Evolutionary conservation across 345 rosid genomes (phyloP).

Genomic region (Streptanthus diversifolius): DNA sequence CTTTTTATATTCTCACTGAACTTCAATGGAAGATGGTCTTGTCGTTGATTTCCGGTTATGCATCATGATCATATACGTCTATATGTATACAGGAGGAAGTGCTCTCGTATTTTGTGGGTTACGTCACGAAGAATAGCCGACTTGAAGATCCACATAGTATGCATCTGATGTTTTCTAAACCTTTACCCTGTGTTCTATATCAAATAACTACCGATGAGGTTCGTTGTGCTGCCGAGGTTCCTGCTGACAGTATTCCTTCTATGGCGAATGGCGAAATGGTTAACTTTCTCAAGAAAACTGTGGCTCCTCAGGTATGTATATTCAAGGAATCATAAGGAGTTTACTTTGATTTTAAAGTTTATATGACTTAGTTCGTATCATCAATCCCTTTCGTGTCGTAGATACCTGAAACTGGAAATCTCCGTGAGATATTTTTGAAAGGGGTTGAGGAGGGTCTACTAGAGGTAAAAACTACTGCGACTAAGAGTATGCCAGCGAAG

Average conservation of each 20-base stretch:
- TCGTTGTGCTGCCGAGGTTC: constrained; percentile 17
- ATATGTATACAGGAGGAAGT: constrained; percentile 28
- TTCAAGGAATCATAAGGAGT: background rate
- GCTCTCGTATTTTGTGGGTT: constrained; percentile 30
- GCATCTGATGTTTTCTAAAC: constrained; percentile 10
- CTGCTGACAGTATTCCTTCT: constrained; percentile 32
- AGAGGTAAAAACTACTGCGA: constrained; percentile 1
- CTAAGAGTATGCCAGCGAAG: constrained; percentile 1
- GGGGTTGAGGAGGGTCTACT: constrained; percentile 24
- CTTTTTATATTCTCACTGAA: background rate
- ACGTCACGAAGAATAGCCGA: constrained; percentile 17
- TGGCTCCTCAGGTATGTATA: constrained; percentile 40
- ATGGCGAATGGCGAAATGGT: constrained; percentile 40
- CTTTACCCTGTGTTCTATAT: background rate
- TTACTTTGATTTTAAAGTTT: background rate
- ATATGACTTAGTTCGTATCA: background rate
- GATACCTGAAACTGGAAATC: constrained; percentile 26
- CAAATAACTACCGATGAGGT: constrained; percentile 26
- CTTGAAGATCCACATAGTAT: constrained; percentile 23
- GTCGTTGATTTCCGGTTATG: background rate
- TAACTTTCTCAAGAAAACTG: constrained; percentile 10
- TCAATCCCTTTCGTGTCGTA: background rate
- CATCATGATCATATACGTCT: background rate
- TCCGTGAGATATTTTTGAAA: constrained; percentile 17
- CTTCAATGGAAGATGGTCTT: background rate